Evolutionary conservation across 2,329 filamentous ascomycete species (phyloP), one percentile per base, ranked within the genome.

Genomic region (Fusarium graminum): DNA sequence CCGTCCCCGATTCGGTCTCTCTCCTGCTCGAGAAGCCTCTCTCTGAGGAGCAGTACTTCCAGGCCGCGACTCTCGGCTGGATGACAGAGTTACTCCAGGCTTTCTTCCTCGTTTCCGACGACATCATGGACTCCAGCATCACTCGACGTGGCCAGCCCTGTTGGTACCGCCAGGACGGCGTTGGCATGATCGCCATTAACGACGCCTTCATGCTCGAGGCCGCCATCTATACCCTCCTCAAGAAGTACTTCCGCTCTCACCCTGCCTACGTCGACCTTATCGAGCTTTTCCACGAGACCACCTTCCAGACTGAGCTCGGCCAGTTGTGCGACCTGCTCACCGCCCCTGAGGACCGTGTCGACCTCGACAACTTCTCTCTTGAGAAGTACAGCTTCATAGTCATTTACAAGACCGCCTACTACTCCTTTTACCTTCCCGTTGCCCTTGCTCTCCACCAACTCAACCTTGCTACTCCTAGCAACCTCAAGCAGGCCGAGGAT

Each of bases 391-490:
- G 85, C 74, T 99, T 98, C 86, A 99, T 99, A 76, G 95, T 99
- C 82, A 92, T 97, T 81, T 98, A 97, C 89, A 99, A 99, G 89
- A 99, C 95, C 25, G 94, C 95, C 50, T 99, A 96, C 85, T 99
- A 99, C 86, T 96, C 92, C 76, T 99, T 99, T 86, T 98, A 98
- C 83, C 90, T 99, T 14, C 95, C 95, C 59, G 93, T 99, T 55
- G 94, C 93, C 11, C 87, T 99, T 42, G 92, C 95, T 7, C 85
- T 99, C 73, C 85, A 94, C 83, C 91, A 93, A 81, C 88, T 94
- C 70, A 90, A 93, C 75, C 85, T 94, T 62, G 95, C 94, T 22
- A 95, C 93, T 10, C 88, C 90, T 28, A 88, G 91, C 81, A 98
- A 97, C 84, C 88, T 99, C 63, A 90, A 94, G 82, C 90, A 92